Percentiles rank a stretch among this genome's conserved stretches.
Evolutionary conservation across 2,329 filamentous ascomycete genomes (phyloP).

Genomic region (Neopestalotiopsis sp.): DNA sequence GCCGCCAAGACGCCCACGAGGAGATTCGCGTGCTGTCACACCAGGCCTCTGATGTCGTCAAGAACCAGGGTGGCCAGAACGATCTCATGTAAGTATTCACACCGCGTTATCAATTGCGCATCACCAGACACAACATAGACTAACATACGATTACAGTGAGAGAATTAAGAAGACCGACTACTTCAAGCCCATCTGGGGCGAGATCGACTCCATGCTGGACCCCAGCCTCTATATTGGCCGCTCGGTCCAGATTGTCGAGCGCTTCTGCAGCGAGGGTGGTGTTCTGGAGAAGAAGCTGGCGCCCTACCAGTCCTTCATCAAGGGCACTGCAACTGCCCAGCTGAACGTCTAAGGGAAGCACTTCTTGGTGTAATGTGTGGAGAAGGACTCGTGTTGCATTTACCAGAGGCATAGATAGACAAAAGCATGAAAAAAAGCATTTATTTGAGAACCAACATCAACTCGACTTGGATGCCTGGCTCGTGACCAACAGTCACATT

Average conservation of each 20-base stretch:
- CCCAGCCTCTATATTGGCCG: conserved; percentile 58
- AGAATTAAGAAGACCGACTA: background rate
- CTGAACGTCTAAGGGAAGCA: conserved; percentile 39
- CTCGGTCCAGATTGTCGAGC: conserved; percentile 49
- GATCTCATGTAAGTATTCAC: conserved; percentile 64
- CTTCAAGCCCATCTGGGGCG: conserved; percentile 69
- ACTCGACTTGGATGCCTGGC: background rate
- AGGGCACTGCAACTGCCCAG: conserved; percentile 38
- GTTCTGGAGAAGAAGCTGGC: conserved; percentile 43
- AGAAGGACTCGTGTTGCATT: background rate
- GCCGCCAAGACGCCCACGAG: conserved; percentile 68
- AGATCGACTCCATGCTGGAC: conserved; percentile 72
- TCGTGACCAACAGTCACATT: background rate
- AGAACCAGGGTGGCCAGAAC: conserved; percentile 60
- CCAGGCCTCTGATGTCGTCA: conserved; percentile 69
- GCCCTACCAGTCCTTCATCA: conserved; percentile 43
- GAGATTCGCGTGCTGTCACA: conserved; percentile 79
- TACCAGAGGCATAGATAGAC: background rate
- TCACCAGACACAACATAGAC: background rate
- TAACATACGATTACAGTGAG: background rate
- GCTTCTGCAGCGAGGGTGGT: conserved; percentile 46
- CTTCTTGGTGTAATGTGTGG: background rate
- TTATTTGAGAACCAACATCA: background rate
- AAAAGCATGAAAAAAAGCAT: background rate
- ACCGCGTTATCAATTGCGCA: conserved; percentile 40